phyloP scores from a whole-genome alignment of 2,329 filamentous ascomycete genomes.

The Neocatenulostroma microsporum region DNA sequence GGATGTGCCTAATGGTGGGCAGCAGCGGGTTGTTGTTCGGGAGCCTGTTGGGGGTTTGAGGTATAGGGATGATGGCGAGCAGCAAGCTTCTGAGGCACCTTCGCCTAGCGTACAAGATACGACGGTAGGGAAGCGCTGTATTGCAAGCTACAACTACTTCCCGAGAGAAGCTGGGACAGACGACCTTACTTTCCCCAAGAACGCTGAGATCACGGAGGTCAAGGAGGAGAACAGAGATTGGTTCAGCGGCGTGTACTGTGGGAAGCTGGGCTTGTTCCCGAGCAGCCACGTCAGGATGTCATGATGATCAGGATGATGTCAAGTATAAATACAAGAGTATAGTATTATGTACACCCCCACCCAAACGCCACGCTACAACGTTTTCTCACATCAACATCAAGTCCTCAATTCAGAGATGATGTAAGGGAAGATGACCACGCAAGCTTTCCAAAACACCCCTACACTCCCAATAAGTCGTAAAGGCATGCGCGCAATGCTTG shows the following conservation, averaged over 20 bases:
- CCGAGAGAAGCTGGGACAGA: constrained; percentile 57
- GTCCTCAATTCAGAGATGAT: constrained; percentile 32
- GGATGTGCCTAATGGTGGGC: constrained; percentile 53
- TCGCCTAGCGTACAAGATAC: constrained; percentile 67
- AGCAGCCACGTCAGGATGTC: constrained; percentile 57
- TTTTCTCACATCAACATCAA: constrained; percentile 9
- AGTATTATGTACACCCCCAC: too few relatives aligned
- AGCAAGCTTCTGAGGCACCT: not conserved
- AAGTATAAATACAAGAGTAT: too few relatives aligned
- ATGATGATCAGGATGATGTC: too few relatives aligned
- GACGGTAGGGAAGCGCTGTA: constrained; percentile 56
- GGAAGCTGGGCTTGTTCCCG: constrained; percentile 70
- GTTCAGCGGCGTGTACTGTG: constrained; percentile 82
- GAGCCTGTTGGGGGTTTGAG: constrained; percentile 72
- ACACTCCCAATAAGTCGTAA: constrained; percentile 33
- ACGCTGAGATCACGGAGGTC: constrained; percentile 73
- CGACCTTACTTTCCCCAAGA: constrained; percentile 75
- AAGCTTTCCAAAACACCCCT: constrained; percentile 46
- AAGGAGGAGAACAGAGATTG: constrained; percentile 85
- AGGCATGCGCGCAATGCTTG: constrained; percentile 34
- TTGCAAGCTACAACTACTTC: constrained; percentile 71
- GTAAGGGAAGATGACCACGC: constrained; percentile 46
- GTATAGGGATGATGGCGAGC: constrained; percentile 44
- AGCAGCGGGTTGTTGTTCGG: constrained; percentile 58
- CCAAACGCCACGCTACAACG: constrained; percentile 1